Evolutionary conservation across 2,329 filamentous ascomycete species (phyloP), one percentile per base, ranked within the genome.

Genomic region (Ophiocordyceps camponoti-leonardi): DNA sequence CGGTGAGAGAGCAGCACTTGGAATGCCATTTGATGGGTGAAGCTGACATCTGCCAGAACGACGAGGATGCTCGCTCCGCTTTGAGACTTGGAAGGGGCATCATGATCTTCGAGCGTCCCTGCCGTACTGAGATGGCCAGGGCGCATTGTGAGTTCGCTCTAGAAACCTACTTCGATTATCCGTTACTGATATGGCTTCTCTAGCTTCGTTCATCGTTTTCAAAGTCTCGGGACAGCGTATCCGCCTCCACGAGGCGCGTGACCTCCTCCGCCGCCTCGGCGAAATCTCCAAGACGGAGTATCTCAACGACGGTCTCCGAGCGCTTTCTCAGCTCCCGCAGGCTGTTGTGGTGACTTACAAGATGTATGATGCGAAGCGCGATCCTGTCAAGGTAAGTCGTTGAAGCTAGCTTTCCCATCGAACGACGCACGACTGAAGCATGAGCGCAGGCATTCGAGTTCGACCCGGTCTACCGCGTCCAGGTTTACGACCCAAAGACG

Each of bases 71-170:
- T 2, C 56, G 65, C 18, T 52, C 47, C 14, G 77, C 76, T 19
- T 61, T 75, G 45, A 50, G 52, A 2, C 47, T 67, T 4, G 75
- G 69, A 10, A 66, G 64, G 40, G 71, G 71, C 13, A 55, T 61
- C 10, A 48, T 67, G 3, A 72, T 80, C 45, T 64, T 71, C 41
- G 75, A 73, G 14, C 72, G 78, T 12, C 63, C 69, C 13, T 76
- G 73, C 57, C 73, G 78, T 18, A 73, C 68, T 19, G 77, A 82
- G 60, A 72, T 67, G 58, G 73, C 73, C 19, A 71, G 72, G 50
- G 76, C 72, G 23, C 73, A 77, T 52, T 66, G 77, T 75, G 58
- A 62, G 72, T 49, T 59, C 31, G 22, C 18, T 12, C 13, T 41
- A 18, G 26, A 22, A 10, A 13, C 26, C 22, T 28, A 5, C 16